phyloP scores from a whole-genome alignment of 306 rosid species.

The Elaeagnus macrophylla region DNA sequence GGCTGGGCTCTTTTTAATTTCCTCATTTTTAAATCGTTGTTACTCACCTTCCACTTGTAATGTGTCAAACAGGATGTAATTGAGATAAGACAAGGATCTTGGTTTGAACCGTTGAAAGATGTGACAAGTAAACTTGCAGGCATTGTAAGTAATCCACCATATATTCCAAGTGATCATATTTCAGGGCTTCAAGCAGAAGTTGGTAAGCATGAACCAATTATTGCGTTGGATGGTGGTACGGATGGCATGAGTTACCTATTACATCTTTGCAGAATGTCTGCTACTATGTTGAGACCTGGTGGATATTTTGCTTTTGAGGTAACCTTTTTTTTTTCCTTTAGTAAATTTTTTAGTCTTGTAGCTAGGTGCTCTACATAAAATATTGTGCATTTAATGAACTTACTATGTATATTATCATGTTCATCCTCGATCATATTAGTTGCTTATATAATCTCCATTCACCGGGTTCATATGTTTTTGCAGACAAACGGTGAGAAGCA shows the following conservation, averaged over 20 bases:
- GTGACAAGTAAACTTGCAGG: slow-evolving; percentile 63
- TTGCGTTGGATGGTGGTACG: slow-evolving; percentile 74
- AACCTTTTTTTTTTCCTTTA: slow-evolving; percentile 1
- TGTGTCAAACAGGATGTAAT: slow-evolving; percentile 44
- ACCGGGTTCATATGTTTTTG: slow-evolving; percentile 16
- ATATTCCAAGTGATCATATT: slow-evolving; percentile 65
- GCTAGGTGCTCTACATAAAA: not conserved
- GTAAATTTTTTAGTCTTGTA: not conserved
- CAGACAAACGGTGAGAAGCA: slow-evolving; percentile 90
- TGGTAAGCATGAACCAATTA: slow-evolving; percentile 66
- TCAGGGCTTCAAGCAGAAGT: slow-evolving; percentile 85
- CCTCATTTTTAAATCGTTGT: slow-evolving; percentile 1
- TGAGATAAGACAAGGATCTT: slow-evolving; percentile 69
- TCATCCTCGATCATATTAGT: not conserved
- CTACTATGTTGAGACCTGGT: slow-evolving; percentile 60
- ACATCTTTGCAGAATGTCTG: slow-evolving; percentile 73
- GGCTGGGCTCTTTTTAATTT: not conserved
- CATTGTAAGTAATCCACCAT: slow-evolving; percentile 81
- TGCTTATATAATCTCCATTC: slow-evolving; percentile 15
- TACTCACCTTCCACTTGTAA: slow-evolving; percentile 14
- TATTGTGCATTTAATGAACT: not conserved
- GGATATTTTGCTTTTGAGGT: slow-evolving; percentile 95
- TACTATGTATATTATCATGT: not conserved
- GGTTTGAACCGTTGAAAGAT: slow-evolving; percentile 72
- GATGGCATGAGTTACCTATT: slow-evolving; percentile 60